phyloP scores from a whole-genome alignment of 2,329 filamentous ascomycete genomes.

The Botrytis pseudocinerea region DNA sequence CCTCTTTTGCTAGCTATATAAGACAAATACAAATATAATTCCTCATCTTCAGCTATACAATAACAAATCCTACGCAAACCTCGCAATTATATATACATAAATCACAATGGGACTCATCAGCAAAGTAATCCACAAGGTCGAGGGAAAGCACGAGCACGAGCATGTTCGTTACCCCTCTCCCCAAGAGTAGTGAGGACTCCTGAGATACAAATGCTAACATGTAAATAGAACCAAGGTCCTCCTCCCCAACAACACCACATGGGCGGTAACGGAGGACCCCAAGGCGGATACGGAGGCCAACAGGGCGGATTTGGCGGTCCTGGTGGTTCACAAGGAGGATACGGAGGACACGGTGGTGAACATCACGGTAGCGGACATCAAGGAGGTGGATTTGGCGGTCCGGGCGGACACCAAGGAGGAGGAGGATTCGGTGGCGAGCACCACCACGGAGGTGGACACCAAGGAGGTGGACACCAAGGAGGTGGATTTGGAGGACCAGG shows the following conservation, averaged over 20 bases:
- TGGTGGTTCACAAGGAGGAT: background rate
- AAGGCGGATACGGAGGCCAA: background rate
- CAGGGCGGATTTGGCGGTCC: background rate
- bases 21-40: background rate
- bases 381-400: background rate
- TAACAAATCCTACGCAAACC: background rate
- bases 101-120: conserved; percentile 9
- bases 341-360: background rate
- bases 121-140: conserved; percentile 14
- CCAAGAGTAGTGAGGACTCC: background rate
- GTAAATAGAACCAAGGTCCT: background rate
- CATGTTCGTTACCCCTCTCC: background rate
- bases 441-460: background rate
- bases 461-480: background rate
- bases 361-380: background rate
- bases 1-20: background rate
- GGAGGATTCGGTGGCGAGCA: background rate
- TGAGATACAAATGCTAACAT: background rate
- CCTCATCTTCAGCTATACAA: too few species aligned
- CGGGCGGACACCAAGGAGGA: background rate
- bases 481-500: background rate
- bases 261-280: background rate
- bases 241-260: background rate
- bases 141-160: conserved; percentile 1
- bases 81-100: background rate